These are phyloP conservation scores for Dioscorea zingiberensis DNA, from an alignment of 106 monocot genomes.

Conservation along the genomic window DNA sequence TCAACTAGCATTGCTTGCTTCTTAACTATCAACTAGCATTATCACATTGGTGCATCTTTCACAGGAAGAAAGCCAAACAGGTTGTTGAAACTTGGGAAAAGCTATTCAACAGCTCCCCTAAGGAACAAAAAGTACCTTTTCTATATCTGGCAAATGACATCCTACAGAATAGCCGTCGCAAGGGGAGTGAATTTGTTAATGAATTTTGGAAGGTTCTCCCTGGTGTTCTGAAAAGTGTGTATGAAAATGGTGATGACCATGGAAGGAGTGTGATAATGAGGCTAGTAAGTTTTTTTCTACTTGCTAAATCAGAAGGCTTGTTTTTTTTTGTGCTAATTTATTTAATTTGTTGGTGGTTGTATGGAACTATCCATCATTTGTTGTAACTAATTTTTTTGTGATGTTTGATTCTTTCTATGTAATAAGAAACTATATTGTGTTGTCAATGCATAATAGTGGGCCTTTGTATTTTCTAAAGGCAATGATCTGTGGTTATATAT, in stretches of 20 bases:
- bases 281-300: slow-evolving; percentile 41
- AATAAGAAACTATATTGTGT: too few species aligned
- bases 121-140: slow-evolving; percentile 68
- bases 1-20: slow-evolving; percentile 15
- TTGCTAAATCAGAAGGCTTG: too few species aligned
- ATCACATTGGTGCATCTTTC: slow-evolving; percentile 89
- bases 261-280: slow-evolving; percentile 71
- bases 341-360: too few species aligned
- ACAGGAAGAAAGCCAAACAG: slow-evolving; percentile 81
- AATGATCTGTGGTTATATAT: too few species aligned
- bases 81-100: slow-evolving; percentile 98
- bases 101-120: slow-evolving; percentile 55
- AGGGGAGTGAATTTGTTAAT: slow-evolving; percentile 92
- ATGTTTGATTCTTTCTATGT: too few species aligned
- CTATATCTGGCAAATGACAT: slow-evolving; percentile 96
- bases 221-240: slow-evolving; percentile 48
- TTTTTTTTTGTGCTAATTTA: too few species aligned
- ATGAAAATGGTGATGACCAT: slow-evolving; percentile 57
- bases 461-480: too few species aligned
- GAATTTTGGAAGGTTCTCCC: slow-evolving; percentile 99
- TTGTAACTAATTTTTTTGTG: too few species aligned
- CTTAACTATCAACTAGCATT: slow-evolving; percentile 55
- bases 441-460: too few species aligned
- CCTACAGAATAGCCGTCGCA: slow-evolving; percentile 87
- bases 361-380: too few species aligned